phyloP scores from a whole-genome alignment of 805 yeast species.

The Saccharomyces paradoxus region DNA sequence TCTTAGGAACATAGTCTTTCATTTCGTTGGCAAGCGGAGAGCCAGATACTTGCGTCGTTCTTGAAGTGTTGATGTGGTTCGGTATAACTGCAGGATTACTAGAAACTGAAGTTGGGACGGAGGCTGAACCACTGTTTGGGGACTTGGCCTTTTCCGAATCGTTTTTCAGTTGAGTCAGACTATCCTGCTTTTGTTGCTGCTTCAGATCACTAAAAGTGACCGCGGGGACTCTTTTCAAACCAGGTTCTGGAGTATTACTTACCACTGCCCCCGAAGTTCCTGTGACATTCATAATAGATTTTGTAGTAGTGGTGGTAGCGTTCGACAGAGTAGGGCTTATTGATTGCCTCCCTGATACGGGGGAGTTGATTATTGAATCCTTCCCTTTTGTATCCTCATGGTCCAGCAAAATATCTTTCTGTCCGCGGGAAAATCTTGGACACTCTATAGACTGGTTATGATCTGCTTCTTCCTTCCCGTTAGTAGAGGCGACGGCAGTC shows the following conservation, averaged over 20 bases:
- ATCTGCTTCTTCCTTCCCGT: neutral
- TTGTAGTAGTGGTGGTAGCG: conserved; percentile 7
- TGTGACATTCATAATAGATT: conserved; percentile 29
- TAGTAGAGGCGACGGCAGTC: neutral
- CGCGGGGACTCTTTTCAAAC: conserved; percentile 26
- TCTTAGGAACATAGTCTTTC: conserved; percentile 2
- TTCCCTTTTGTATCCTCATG: neutral
- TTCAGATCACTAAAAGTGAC: conserved; percentile 27
- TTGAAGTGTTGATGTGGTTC: conserved; percentile 8
- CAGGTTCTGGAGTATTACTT: conserved; percentile 28
- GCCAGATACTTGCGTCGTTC: conserved; percentile 5
- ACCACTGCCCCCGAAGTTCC: conserved; percentile 31
- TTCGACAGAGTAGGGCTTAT: conserved; percentile 21
- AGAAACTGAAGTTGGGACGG: neutral
- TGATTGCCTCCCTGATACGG: conserved; percentile 11
- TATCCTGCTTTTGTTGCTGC: neutral
- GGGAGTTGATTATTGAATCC: conserved; percentile 8
- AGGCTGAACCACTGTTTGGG: neutral
- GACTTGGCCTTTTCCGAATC: neutral
- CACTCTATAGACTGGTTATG: neutral
- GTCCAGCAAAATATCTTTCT: neutral
- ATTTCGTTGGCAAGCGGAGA: conserved; percentile 2
- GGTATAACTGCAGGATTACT: conserved; percentile 5
- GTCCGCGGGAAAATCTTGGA: neutral
- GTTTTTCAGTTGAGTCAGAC: conserved; percentile 3